phyloP scores from a whole-genome alignment of 495 filamentous ascomycete species.

The Podospora tetraspora region DNA sequence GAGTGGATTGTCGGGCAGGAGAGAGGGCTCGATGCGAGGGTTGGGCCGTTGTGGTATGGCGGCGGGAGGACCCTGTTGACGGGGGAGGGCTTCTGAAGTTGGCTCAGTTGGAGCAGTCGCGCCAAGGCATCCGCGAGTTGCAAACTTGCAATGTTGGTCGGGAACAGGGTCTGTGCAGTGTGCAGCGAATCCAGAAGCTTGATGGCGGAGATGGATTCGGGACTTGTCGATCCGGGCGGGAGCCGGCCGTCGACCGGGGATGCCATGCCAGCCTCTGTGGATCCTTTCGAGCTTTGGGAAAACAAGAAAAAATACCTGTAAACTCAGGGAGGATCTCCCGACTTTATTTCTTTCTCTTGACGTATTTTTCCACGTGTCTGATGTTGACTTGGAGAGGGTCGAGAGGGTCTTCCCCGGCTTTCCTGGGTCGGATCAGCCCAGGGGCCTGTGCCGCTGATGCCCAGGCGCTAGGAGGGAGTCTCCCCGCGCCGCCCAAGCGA shows the following conservation, averaged over 20 bases:
- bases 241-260: not conserved
- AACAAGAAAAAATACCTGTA: not conserved
- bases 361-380: not conserved
- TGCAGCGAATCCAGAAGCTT: not conserved
- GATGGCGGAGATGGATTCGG: not conserved
- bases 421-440: not conserved
- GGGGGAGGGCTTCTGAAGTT: constrained; percentile 56
- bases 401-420: not conserved
- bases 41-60: constrained; percentile 79
- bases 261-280: not conserved
- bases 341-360: not conserved
- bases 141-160: not conserved
- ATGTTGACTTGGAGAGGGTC: not conserved
- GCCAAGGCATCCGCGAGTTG: not conserved
- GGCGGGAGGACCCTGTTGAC: constrained; percentile 58
- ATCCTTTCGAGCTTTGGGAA: not conserved
- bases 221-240: not conserved
- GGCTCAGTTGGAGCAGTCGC: not conserved
- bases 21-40: constrained; percentile 62
- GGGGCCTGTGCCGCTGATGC: not conserved
- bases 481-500: not conserved
- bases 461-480: not conserved
- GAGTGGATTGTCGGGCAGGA: constrained; percentile 77
- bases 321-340: not conserved
- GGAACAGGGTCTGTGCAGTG: not conserved